phyloP scores from a whole-genome alignment of 352 stramenopile genomes.

The Globisporangium solare region DNA sequence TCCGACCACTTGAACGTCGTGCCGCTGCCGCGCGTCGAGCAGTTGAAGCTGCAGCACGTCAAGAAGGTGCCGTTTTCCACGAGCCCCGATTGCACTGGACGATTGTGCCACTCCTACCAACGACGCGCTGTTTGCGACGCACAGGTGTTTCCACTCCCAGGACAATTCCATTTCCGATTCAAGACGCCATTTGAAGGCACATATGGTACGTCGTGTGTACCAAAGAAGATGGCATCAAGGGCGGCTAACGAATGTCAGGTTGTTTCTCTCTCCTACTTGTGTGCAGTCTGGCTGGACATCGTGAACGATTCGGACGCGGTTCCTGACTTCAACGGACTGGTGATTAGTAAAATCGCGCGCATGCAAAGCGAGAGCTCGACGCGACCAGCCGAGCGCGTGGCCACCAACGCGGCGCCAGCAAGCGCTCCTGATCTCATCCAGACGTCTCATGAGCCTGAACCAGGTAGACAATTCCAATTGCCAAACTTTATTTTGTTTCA shows the following conservation, averaged over 20 bases:
- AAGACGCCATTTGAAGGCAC: constrained; percentile 84
- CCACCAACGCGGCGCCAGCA: constrained; percentile 22
- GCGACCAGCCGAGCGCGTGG: constrained; percentile 30
- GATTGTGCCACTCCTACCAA: too few species aligned
- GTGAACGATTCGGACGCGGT: constrained; percentile 63
- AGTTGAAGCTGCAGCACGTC: constrained; percentile 67
- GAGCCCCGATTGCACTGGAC: too few species aligned
- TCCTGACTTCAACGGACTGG: constrained; percentile 76
- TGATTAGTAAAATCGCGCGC: constrained; percentile 79
- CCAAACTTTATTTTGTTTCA: constrained; percentile 1
- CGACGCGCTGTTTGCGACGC: constrained; percentile 5
- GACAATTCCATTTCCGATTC: constrained; percentile 84
- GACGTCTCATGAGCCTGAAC: constrained; percentile 28
- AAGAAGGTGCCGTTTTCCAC: constrained; percentile 53
- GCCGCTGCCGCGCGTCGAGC: constrained; percentile 70
- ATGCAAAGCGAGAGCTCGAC: constrained; percentile 48
- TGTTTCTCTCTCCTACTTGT: too few species aligned
- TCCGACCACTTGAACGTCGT: constrained; percentile 85
- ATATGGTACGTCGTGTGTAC: constrained; percentile 41
- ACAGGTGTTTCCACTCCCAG: constrained; percentile 70
- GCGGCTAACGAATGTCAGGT: too few species aligned
- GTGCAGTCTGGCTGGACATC: constrained; percentile 75
- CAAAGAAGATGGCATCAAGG: too few species aligned
- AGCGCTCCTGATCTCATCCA: constrained; percentile 69
- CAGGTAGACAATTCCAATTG: constrained; percentile 2